Conservation (phyloP, 2,329 filamentous ascomycete species). For the Epicoccum nigrum region DNA sequence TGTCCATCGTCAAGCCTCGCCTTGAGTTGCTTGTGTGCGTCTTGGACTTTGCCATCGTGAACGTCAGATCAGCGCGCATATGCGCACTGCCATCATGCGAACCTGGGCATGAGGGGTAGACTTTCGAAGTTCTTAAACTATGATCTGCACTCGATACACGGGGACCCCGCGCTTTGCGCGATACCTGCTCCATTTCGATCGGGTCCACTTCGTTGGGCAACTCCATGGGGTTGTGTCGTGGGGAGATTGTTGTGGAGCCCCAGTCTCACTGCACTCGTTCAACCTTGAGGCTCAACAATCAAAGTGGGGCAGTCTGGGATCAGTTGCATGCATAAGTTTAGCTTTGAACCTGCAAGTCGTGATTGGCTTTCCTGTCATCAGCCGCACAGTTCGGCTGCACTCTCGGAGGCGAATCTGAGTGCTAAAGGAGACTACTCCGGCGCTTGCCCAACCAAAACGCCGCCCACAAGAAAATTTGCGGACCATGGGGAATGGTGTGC, state of each 20-base stretch:
- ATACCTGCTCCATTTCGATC: slow-evolving; percentile 5
- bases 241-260: slow-evolving; percentile 32
- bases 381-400: slow-evolving; percentile 26
- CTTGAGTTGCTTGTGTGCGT: slow-evolving; percentile 11
- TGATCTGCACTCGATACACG: slow-evolving; percentile 6
- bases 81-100: slow-evolving; percentile 1
- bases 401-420: slow-evolving; percentile 23
- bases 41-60: slow-evolving; percentile 9
- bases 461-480: slow-evolving; percentile 21
- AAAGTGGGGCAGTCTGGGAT: slow-evolving; percentile 24
- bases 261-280: slow-evolving; percentile 18
- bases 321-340: slow-evolving; percentile 9
- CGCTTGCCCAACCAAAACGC: slow-evolving; percentile 19
- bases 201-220: slow-evolving; percentile 18
- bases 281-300: slow-evolving; percentile 37
- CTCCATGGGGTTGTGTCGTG: slow-evolving; percentile 34
- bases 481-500: slow-evolving; percentile 22
- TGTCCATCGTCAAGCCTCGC: slow-evolving; percentile 9
- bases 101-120: slow-evolving; percentile 7
- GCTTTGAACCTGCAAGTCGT: not conserved
- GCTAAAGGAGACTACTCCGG: slow-evolving; percentile 12
- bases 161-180: slow-evolving; percentile 15
- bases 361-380: slow-evolving; percentile 22
- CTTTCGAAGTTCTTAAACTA: not conserved
- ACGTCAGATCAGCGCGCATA: slow-evolving; percentile 5